phyloP scores from a whole-genome alignment of 148 eudicot genomes.

The Spergularia bocconei region DNA sequence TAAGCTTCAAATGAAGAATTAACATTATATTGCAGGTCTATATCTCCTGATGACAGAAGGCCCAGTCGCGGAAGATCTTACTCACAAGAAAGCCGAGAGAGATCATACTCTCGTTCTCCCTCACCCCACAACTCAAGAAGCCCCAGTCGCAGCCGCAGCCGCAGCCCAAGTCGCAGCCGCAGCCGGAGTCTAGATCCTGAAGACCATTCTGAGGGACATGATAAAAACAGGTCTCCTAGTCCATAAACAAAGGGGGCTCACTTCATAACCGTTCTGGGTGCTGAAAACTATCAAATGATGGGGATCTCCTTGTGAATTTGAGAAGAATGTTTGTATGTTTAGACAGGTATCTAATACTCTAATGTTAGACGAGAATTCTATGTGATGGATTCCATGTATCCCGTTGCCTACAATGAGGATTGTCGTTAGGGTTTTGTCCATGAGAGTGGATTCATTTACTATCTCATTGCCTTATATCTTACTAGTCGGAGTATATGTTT shows the following conservation, averaged over 20 bases:
- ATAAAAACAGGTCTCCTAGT: slow-evolving; percentile 51
- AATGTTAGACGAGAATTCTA: neutral
- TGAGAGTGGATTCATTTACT: too few species aligned
- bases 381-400: neutral
- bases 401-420: too few species aligned
- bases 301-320: neutral
- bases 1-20: slow-evolving; percentile 7
- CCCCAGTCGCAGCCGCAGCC: slow-evolving; percentile 21
- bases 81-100: slow-evolving; percentile 37
- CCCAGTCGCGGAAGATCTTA: slow-evolving; percentile 64
- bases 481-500: too few species aligned
- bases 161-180: slow-evolving; percentile 17
- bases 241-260: neutral
- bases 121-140: slow-evolving; percentile 41
- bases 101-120: slow-evolving; percentile 45
- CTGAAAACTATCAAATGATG: neutral
- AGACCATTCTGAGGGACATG: slow-evolving; percentile 32
- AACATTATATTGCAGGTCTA: slow-evolving; percentile 52
- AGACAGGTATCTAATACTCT: neutral
- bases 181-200: slow-evolving; percentile 42
- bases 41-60: slow-evolving; percentile 66
- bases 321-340: neutral
- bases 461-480: too few species aligned
- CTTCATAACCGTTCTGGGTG: neutral
- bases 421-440: too few species aligned